phyloP scores from a whole-genome alignment of 805 yeast genomes.

The Groenewaldozyma tartarivorans region DNA sequence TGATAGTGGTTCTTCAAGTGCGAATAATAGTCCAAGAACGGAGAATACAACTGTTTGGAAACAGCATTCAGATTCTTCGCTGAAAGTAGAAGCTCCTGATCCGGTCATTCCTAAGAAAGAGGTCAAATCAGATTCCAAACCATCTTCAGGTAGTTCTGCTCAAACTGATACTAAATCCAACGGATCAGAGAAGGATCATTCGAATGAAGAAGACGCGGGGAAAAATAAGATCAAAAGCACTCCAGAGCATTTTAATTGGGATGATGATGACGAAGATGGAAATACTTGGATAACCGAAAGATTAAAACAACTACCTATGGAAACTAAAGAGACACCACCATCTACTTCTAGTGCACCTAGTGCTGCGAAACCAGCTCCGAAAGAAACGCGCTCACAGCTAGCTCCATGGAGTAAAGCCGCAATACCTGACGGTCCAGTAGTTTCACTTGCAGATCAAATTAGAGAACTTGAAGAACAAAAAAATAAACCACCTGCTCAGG shows the following conservation, averaged over 20 bases:
- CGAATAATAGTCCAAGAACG: constrained; percentile 11
- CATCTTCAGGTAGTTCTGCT: constrained; percentile 1
- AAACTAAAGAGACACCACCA: neutral
- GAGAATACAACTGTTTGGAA: constrained; percentile 18
- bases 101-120: neutral
- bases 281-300: constrained; percentile 12
- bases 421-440: constrained; percentile 7
- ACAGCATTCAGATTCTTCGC: constrained; percentile 5
- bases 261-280: constrained; percentile 30
- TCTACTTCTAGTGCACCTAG: constrained; percentile 5
- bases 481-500: constrained; percentile 1
- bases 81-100: no score
- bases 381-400: neutral
- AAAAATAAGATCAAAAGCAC: constrained; percentile 14
- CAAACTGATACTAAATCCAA: neutral
- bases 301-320: neutral
- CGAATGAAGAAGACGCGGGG: constrained; percentile 27
- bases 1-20: constrained; percentile 12
- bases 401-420: constrained; percentile 16
- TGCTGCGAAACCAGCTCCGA: neutral
- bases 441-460: constrained; percentile 19
- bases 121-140: no score
- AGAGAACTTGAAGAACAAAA: constrained; percentile 15
- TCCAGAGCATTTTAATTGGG: constrained; percentile 25
- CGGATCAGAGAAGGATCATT: constrained; percentile 10